Evolutionary conservation across 495 filamentous ascomycete species (phyloP).

Genomic region (Penicillium diatomitis): DNA sequence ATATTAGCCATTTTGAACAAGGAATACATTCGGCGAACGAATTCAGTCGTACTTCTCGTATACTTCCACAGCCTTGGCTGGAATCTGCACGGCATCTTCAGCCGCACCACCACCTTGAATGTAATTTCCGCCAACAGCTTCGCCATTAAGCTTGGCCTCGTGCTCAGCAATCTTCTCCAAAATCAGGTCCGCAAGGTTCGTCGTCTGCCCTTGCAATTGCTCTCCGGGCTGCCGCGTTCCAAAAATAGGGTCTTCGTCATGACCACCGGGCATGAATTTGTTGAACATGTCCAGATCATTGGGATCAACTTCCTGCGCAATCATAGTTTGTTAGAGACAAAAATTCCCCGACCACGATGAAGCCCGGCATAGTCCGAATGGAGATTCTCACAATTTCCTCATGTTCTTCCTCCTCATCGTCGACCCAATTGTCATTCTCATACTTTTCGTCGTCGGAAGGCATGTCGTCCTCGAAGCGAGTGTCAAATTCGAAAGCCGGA

Average conservation of each 20-base stretch:
- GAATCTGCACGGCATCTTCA: slow-evolving; percentile 77
- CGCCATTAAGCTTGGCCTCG: slow-evolving; percentile 56
- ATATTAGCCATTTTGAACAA: slow-evolving; percentile 10
- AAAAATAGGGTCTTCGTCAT: slow-evolving; percentile 42
- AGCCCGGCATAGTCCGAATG: neutral
- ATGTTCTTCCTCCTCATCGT: slow-evolving; percentile 47
- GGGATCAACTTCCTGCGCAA: slow-evolving; percentile 67
- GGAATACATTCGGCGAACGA: neutral
- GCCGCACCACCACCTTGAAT: slow-evolving; percentile 42
- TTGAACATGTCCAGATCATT: slow-evolving; percentile 84
- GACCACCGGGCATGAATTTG: slow-evolving; percentile 62
- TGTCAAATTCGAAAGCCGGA: slow-evolving; percentile 57
- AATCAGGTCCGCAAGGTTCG: slow-evolving; percentile 85
- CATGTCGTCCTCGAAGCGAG: slow-evolving; percentile 45
- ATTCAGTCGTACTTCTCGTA: slow-evolving; percentile 64
- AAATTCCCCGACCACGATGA: neutral
- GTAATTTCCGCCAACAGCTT: slow-evolving; percentile 20
- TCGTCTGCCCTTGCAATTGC: slow-evolving; percentile 42
- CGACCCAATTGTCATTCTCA: slow-evolving; percentile 48
- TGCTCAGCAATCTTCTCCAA: slow-evolving; percentile 88
- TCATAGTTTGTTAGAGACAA: slow-evolving; percentile 6
- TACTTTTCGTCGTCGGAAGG: slow-evolving; percentile 49
- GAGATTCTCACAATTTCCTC: slow-evolving; percentile 53
- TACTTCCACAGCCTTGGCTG: slow-evolving; percentile 86
- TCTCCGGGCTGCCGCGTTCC: slow-evolving; percentile 36